Evolutionary conservation across 116 monocot genomes (phyloP).

Genomic region (Phalaenopsis hybrid): DNA sequence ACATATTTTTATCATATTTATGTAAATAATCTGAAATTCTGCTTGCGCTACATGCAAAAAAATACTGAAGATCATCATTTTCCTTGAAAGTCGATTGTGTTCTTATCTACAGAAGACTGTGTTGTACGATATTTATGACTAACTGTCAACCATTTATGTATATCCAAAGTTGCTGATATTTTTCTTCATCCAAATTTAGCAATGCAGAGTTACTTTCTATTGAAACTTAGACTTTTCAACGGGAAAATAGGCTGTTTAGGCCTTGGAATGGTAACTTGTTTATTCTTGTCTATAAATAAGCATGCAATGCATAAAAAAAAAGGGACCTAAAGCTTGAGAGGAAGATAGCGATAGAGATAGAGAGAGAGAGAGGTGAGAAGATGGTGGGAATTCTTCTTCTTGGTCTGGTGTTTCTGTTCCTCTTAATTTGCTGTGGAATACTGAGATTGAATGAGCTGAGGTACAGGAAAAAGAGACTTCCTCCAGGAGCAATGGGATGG

Average conservation of each 20-base stretch:
- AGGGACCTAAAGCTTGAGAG: neutral
- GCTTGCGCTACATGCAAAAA: too few species aligned
- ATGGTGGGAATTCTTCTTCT: constrained; percentile 12
- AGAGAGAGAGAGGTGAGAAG: neutral
- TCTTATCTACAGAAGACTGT: too few species aligned
- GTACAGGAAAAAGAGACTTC: constrained; percentile 67
- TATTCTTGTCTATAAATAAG: neutral
- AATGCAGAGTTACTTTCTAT: neutral
- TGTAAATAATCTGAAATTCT: too few species aligned
- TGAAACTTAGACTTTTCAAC: neutral
- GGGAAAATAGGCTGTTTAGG: neutral
- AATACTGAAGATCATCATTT: too few species aligned
- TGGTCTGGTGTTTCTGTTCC: constrained; percentile 19
- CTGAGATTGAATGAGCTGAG: constrained; percentile 75
- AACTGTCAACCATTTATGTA: too few species aligned
- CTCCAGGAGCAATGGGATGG: constrained; percentile 95
- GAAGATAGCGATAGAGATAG: too few species aligned
- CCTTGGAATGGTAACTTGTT: neutral
- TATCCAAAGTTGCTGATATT: too few species aligned
- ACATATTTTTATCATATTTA: too few species aligned
- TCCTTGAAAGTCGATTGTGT: too few species aligned
- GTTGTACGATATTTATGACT: too few species aligned
- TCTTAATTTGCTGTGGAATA: constrained; percentile 38
- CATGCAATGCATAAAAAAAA: constrained; percentile 2
- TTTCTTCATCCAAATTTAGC: too few species aligned